Conservation (phyloP, 345 rosid species). For the Eucalyptus caleyi region DNA sequence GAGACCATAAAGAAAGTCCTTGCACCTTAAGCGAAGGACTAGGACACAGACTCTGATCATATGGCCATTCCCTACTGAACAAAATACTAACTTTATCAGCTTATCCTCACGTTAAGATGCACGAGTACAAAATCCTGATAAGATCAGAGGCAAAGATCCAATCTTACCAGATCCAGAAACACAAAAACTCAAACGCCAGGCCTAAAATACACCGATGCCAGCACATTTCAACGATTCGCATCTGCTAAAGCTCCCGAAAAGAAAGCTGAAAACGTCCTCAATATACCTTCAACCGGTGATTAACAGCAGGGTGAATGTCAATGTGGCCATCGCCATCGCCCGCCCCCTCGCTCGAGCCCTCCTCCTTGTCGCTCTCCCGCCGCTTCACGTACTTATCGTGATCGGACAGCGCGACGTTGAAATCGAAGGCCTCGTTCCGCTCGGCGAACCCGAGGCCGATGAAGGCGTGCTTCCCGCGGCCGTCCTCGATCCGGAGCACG, state of each 20-base stretch:
- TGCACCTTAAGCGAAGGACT: not conserved
- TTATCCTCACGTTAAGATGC: not conserved
- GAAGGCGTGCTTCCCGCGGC: constrained; percentile 89
- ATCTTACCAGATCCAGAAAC: not conserved
- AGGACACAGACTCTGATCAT: not conserved
- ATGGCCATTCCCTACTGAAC: not conserved
- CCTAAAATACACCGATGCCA: not conserved
- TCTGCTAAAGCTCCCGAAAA: not conserved
- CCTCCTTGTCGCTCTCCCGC: constrained; percentile 60
- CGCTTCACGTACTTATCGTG: constrained; percentile 88
- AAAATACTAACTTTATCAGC: not conserved
- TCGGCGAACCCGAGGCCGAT: constrained; percentile 89
- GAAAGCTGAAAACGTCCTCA: not conserved
- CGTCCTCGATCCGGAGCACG: constrained; percentile 94
- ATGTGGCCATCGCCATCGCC: constrained; percentile 51
- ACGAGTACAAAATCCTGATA: not conserved
- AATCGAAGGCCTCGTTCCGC: constrained; percentile 98
- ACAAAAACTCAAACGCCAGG: not conserved
- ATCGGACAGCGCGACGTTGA: constrained; percentile 96
- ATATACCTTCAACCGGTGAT: constrained; percentile 85
- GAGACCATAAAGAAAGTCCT: not conserved
- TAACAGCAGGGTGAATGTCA: constrained; percentile 96
- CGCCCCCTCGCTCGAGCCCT: constrained; percentile 41
- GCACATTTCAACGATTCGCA: not conserved
- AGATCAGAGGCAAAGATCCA: not conserved